A percentile compares a stretch with the other conserved stretches of the same genome.
Evolutionary conservation across 139 green algal genomes (phyloP).

Genomic region (Micractinium sp.): DNA sequence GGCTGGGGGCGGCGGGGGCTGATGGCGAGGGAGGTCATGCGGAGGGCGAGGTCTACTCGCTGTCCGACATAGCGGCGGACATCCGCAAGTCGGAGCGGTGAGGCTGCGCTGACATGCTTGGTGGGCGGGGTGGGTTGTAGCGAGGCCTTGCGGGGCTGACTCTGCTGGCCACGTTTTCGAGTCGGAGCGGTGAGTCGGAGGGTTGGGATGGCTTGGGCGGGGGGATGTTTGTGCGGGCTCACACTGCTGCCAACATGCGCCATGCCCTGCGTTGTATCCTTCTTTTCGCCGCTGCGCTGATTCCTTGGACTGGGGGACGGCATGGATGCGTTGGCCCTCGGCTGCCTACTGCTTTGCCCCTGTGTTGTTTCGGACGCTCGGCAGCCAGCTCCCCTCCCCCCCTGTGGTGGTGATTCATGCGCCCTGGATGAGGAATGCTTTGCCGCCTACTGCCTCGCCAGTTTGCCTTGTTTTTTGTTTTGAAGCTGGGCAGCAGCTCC

Average conservation of each 20-base stretch:
- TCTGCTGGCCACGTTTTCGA: not conserved
- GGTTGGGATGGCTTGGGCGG: not conserved
- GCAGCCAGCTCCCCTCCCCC: too few relatives aligned
- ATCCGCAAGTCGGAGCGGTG: constrained; percentile 11
- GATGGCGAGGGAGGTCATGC: not conserved
- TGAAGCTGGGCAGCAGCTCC: not conserved
- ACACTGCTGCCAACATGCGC: not conserved
- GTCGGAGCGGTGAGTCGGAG: not conserved
- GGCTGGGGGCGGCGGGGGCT: not conserved
- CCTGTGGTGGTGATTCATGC: too few relatives aligned
- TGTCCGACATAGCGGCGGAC: not conserved
- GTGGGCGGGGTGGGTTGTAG: not conserved
- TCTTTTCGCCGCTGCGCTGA: too few relatives aligned
- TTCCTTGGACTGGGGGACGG: too few relatives aligned
- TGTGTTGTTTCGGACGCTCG: too few relatives aligned
- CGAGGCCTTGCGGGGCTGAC: not conserved
- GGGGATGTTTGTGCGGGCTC: not conserved
- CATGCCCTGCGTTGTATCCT: too few relatives aligned
- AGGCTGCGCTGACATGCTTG: not conserved
- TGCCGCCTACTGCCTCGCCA: too few relatives aligned
- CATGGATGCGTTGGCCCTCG: too few relatives aligned
- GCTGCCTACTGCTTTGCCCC: too few relatives aligned
- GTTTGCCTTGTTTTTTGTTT: too few relatives aligned
- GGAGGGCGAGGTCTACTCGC: not conserved
- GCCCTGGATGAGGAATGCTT: too few relatives aligned